These are phyloP conservation scores for Tricladium varicosporioides DNA, from an alignment of 2,329 filamentous ascomycete species.

Conservation along the genomic window DNA sequence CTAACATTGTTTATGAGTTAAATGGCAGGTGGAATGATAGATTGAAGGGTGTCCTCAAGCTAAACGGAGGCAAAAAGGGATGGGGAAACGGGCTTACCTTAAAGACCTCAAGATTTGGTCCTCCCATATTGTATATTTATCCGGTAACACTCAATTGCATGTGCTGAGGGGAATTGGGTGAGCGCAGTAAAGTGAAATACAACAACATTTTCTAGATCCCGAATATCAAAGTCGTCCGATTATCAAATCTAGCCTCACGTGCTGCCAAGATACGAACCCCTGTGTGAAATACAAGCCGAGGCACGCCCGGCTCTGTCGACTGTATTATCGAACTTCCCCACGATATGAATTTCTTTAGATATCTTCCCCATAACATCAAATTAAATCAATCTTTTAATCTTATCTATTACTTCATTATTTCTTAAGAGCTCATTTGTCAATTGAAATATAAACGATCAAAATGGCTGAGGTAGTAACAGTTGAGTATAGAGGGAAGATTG, in stretches of 20 bases:
- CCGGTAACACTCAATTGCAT: too few relatives aligned
- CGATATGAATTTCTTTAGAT: neutral
- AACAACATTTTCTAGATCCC: too few relatives aligned
- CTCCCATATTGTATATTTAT: constrained; percentile 57
- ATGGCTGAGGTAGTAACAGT: constrained; percentile 37
- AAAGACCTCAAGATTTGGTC: constrained; percentile 90
- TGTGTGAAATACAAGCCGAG: neutral
- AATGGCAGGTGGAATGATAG: constrained; percentile 16
- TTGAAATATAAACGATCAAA: constrained; percentile 1
- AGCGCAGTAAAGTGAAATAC: too few relatives aligned
- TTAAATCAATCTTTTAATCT: too few relatives aligned
- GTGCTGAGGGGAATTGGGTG: too few relatives aligned
- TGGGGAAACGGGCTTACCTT: constrained; percentile 58
- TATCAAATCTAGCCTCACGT: neutral
- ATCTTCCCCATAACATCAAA: too few relatives aligned
- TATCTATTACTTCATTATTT: too few relatives aligned
- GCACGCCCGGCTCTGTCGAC: neutral
- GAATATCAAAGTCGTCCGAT: constrained; percentile 7
- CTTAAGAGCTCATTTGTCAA: too few relatives aligned
- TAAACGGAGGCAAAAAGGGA: neutral
- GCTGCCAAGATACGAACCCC: neutral
- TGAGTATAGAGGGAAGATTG: constrained; percentile 66
- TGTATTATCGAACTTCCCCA: neutral
- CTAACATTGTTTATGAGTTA: constrained; percentile 45
- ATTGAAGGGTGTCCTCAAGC: constrained; percentile 17